Percentiles rank a stretch among this genome's conserved stretches.
Evolutionary conservation across 208 protist genomes (phyloP).

Genomic region (Trypanosoma cruzi): DNA sequence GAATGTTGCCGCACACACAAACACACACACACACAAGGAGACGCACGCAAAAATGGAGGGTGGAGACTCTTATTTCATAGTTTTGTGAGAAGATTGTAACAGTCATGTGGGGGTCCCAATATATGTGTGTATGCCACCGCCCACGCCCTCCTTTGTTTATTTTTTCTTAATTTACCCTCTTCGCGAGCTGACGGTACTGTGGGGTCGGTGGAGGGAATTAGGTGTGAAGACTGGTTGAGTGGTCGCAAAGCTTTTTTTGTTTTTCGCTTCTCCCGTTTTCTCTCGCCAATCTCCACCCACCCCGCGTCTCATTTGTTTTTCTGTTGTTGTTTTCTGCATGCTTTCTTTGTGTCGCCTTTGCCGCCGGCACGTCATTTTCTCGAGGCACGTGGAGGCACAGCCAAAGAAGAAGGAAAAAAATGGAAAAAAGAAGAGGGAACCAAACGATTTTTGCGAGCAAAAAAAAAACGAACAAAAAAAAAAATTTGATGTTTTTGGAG

Average conservation of each 20-base stretch:
- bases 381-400: neutral
- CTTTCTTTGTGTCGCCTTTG: neutral
- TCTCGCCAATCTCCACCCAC: neutral
- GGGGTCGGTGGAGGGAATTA: neutral
- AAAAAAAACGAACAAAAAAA: neutral
- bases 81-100: neutral
- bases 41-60: too few relatives aligned
- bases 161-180: neutral
- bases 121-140: neutral
- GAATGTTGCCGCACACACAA: neutral
- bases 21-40: neutral
- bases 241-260: neutral
- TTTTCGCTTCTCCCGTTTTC: neutral
- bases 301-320: neutral
- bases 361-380: neutral
- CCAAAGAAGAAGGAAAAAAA: neutral
- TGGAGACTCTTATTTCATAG: neutral
- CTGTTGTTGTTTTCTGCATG: constrained; percentile 3
- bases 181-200: neutral
- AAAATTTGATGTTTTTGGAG: too few relatives aligned
- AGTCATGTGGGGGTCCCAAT: neutral
- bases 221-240: neutral
- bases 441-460: too few relatives aligned
- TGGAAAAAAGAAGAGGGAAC: neutral
- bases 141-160: too few relatives aligned